These are phyloP conservation scores for Populus tremula DNA, from an alignment of 345 rosid species.

Conservation along the genomic window DNA sequence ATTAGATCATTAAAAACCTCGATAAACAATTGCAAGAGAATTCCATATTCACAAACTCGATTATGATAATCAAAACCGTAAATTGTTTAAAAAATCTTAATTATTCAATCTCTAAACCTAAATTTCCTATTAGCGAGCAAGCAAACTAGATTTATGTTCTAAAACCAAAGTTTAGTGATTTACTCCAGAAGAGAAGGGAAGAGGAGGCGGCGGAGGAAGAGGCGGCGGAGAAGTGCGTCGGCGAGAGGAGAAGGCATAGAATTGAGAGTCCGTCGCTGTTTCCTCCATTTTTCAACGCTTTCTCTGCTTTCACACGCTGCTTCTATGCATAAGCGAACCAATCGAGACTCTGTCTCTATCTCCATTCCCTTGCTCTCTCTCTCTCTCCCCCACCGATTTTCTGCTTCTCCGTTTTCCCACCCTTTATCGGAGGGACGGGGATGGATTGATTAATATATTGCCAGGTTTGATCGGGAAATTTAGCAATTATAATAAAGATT, in stretches of 20 bases:
- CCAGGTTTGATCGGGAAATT: not conserved
- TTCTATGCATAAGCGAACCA: conserved; percentile 68
- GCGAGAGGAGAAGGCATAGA: conserved; percentile 77
- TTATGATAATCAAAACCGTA: too few relatives aligned
- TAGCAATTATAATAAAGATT: not conserved
- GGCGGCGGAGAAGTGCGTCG: conserved; percentile 62
- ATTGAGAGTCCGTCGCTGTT: conserved; percentile 67
- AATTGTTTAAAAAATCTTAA: too few relatives aligned
- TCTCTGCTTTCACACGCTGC: conserved; percentile 66
- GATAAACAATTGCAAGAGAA: too few relatives aligned
- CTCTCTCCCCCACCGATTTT: not conserved
- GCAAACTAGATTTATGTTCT: too few relatives aligned
- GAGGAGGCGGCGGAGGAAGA: conserved; percentile 66
- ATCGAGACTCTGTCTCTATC: conserved; percentile 38
- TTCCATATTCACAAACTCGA: too few relatives aligned
- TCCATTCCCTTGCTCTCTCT: not conserved
- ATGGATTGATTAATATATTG: too few relatives aligned
- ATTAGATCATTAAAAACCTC: too few relatives aligned
- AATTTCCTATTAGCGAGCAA: too few relatives aligned
- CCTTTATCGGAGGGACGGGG: too few relatives aligned
- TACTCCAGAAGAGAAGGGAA: conserved; percentile 93
- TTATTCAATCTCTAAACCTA: too few relatives aligned
- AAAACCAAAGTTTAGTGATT: too few relatives aligned
- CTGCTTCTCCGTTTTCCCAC: not conserved
- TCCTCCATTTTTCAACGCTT: conserved; percentile 65